Percentiles rank a stretch among this genome's conserved stretches.
These are phyloP conservation scores for Alternaria rosae DNA, from an alignment of 2,329 filamentous ascomycete genomes.

Conservation along the genomic window DNA sequence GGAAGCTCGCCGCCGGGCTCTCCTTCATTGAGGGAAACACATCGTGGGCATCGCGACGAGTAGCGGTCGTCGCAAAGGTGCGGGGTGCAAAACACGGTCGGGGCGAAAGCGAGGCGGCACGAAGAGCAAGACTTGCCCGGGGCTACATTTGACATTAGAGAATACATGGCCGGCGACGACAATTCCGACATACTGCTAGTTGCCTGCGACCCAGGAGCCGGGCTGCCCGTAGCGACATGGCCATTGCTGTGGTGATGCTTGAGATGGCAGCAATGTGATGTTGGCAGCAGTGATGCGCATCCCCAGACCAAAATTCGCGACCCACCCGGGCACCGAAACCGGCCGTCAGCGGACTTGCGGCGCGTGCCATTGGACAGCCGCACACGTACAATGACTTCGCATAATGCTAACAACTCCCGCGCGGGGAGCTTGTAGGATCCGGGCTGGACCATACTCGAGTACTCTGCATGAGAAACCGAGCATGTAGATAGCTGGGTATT, in stretches of 20 bases:
- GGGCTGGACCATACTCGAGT: neutral
- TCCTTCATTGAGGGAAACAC: conserved; percentile 70
- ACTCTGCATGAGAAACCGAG: neutral
- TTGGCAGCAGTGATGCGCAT: conserved; percentile 21
- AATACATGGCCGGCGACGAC: neutral
- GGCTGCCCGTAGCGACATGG: conserved; percentile 48
- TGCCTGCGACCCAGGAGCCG: conserved; percentile 42
- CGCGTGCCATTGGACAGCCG: conserved; percentile 35
- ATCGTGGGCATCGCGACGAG: conserved; percentile 36
- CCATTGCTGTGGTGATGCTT: conserved; percentile 36
- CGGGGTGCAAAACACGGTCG: conserved; percentile 33
- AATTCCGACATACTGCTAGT: conserved; percentile 34
- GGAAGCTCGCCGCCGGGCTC: conserved; percentile 68
- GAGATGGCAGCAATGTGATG: conserved; percentile 24
- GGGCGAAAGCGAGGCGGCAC: conserved; percentile 32
- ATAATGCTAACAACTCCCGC: conserved; percentile 23
- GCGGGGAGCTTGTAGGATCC: conserved; percentile 13
- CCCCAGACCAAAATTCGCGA: conserved; percentile 22
- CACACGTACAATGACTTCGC: conserved; percentile 30
- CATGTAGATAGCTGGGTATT: conserved; percentile 1
- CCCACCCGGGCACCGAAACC: conserved; percentile 32
- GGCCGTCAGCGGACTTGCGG: conserved; percentile 42
- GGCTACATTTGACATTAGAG: conserved; percentile 33
- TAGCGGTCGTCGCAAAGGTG: conserved; percentile 34
- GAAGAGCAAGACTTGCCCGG: conserved; percentile 36